Conservation (phyloP, 2,329 filamentous ascomycete species). For the Pseudonectria buxi region DNA sequence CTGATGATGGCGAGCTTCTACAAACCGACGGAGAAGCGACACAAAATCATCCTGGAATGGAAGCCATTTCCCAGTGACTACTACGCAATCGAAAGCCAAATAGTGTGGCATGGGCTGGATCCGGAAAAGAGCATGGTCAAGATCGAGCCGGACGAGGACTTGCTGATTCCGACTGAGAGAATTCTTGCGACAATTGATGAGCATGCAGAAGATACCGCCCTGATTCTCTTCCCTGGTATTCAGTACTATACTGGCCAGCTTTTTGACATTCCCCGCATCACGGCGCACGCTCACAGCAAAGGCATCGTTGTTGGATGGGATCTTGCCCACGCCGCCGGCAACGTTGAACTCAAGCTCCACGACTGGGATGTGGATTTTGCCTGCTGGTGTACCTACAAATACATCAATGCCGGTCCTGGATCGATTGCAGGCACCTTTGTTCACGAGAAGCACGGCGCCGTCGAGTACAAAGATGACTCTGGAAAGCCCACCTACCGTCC, state of each 20-base stretch:
- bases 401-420: slow-evolving; percentile 80
- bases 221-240: slow-evolving; percentile 77
- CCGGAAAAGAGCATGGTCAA: slow-evolving; percentile 65
- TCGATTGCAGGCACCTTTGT: slow-evolving; percentile 76
- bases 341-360: slow-evolving; percentile 71
- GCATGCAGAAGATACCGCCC: slow-evolving; percentile 64
- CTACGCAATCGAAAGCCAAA: slow-evolving; percentile 80
- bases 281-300: slow-evolving; percentile 62
- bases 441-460: slow-evolving; percentile 63
- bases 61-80: slow-evolving; percentile 85
- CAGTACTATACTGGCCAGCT: slow-evolving; percentile 91
- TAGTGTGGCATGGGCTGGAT: slow-evolving; percentile 61
- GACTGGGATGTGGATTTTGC: slow-evolving; percentile 92
- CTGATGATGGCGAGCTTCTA: slow-evolving; percentile 82
- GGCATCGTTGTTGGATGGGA: slow-evolving; percentile 80
- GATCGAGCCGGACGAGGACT: slow-evolving; percentile 55
- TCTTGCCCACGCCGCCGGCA: slow-evolving; percentile 78
- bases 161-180: slow-evolving; percentile 62
- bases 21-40: slow-evolving; percentile 53
- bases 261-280: slow-evolving; percentile 77
- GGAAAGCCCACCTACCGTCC: slow-evolving; percentile 45
- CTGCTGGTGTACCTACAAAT: slow-evolving; percentile 92
- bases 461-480: slow-evolving; percentile 36
- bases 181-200: slow-evolving; percentile 68
- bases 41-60: slow-evolving; percentile 83